Evolutionary conservation across 2,329 filamentous ascomycete species (phyloP), one percentile per base, ranked within the genome.

Genomic region (Coniella vitis): DNA sequence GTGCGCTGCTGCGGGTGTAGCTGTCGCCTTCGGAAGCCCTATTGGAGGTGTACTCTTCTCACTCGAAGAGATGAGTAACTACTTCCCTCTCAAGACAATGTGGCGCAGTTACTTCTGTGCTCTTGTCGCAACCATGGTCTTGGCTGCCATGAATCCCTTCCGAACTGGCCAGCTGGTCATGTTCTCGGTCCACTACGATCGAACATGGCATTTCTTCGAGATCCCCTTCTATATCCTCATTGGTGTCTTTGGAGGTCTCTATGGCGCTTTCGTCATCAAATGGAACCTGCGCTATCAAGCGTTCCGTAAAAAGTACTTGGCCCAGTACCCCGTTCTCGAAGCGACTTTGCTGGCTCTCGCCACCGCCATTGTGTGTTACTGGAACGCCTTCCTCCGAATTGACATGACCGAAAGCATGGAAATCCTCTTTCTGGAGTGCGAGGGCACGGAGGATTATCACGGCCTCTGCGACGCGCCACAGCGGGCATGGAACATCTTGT

Each of bases 371-470:
- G 75, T 98, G n/a, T 96, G 91, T 66, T 98, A 95, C 61, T 93
- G 91, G 1, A 98, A 98, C 59, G 90, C 87, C 65, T 97, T 98
- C 56, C 65, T 98, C 49, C 78, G 88, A 48, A 96, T 97, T 59
- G 94, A 98, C 67, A 97, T 98, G 93, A 96, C 93, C 0, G 91
- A 97, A 70, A 95, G 90, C 71, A 97, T 98, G 93, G 90, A 97
- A 64, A 95, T 96, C 55, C 71, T 98, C 10, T 98, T 98, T 65
- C 77, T 87, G 13, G 93, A 98, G 63, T 98, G 93, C 58, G 88
- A 95, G 61, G 89, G 86, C 4, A 84, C 76, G 17, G 86, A 95
- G 63, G 88, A 91, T 61, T 96, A 95, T 58, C 81, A 94, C 55
- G 87, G 87, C 5, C 79, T 98, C 14, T 98, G 93, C 75, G 87